These are phyloP conservation scores for Uronychia setigera DNA, from an alignment of 73 alveolate genomes.

Conservation along the genomic window DNA sequence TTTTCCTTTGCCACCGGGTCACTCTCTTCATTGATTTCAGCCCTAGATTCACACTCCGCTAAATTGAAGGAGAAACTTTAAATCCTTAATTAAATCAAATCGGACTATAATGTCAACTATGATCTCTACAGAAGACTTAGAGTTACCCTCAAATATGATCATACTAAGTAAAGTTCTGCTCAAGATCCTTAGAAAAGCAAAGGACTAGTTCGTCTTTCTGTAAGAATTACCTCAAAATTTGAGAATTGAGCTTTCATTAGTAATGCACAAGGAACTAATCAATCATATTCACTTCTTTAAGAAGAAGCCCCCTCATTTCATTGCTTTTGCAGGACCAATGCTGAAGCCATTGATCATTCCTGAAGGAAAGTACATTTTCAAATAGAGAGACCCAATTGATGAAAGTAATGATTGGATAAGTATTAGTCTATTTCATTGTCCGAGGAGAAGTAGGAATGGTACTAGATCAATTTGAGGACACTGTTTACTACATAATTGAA, in stretches of 20 bases:
- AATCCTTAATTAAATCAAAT: conserved; percentile 36
- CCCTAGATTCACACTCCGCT: conserved; percentile 72
- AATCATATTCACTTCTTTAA: conserved; percentile 73
- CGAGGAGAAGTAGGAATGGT: conserved; percentile 61
- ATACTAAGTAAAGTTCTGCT: too few species aligned
- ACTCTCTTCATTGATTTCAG: conserved; percentile 80
- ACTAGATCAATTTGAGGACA: conserved; percentile 9
- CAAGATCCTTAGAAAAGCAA: conserved; percentile 21
- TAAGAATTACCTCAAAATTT: conserved; percentile 28
- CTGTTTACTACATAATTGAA: conserved; percentile 28
- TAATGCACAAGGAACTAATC: conserved; percentile 76
- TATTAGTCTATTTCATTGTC: conserved; percentile 79
- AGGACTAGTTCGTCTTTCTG: conserved; percentile 29
- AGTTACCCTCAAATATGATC: conserved; percentile 37
- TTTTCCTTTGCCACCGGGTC: conserved; percentile 95
- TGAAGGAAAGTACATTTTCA: conserved; percentile 73
- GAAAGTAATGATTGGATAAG: conserved; percentile 83
- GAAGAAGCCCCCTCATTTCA: conserved; percentile 78
- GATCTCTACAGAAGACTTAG: conserved; percentile 40
- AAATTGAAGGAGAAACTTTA: conserved; percentile 41
- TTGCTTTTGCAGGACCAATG: conserved; percentile 84
- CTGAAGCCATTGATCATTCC: conserved; percentile 76
- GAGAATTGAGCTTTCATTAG: conserved; percentile 51
- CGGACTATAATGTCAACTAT: conserved; percentile 47
- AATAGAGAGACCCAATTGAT: conserved; percentile 80